Base-by-base conservation (phyloP, 1,139 yeast species). In the Eremothecium sinecaudum region DNA sequence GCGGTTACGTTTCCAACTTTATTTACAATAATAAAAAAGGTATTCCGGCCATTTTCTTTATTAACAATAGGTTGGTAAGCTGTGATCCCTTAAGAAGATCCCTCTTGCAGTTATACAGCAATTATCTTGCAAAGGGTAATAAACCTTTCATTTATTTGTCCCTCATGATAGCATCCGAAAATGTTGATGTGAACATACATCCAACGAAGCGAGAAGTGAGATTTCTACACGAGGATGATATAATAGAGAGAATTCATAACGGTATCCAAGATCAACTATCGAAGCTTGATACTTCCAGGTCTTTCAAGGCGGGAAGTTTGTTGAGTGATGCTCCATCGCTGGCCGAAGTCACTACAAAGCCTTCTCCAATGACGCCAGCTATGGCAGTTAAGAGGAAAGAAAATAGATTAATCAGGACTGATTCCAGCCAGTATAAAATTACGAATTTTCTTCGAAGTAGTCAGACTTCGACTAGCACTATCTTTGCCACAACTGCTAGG, bases 201-300 rank as follows among this genome's bases (percentile, higher is more conserved):
- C 99, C 99, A 0, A 90, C 98, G 0, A 90, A 90, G 49, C 67
- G 92, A 35, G 97, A 90, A 49, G 97, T 92, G 1, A 60, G 94
- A 33, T 86, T 92, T 53, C 61, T 90, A 23, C 59, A 76, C 51
- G 97, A 92, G 50, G 93, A 81, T 35, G 97, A 86, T 51, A 82
- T 92, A 15, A 69, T 83, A 5, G 86, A 79, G 26, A 46, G 55
- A 16, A 65, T 90, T 1, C 66, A 79, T 19, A 56, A 58, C 0
- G 50, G 59, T 7, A 53, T 87, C 0, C 78, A 75, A 36, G 61
- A 59, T 3, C 52, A 63, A 1, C 61, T 90, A 20, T 61, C 74
- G 1, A 62, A 63, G n/a, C 67, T 75, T 7, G 95, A 86, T 46
- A 64, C 75, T 0, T 71, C 86, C 2, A 65, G 96, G 31, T 69